Percentiles rank a stretch among this genome's conserved stretches.
Evolutionary conservation across 768 basidiomycete genomes (phyloP).

Genomic region (Suillus discolor): DNA sequence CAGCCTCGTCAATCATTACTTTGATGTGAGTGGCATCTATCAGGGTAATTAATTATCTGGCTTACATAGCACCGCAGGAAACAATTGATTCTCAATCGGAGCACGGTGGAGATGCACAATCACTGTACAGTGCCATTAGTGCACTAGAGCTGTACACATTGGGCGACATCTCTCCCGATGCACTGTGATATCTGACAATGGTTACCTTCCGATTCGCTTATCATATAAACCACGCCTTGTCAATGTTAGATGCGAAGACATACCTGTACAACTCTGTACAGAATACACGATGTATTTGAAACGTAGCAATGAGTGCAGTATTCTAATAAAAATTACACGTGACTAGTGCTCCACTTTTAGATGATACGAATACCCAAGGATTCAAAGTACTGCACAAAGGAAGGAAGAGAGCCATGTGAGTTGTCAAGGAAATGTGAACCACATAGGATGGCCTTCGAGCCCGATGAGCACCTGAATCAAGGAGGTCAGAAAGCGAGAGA

Average conservation of each 20-base stretch:
- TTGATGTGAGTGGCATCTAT: constrained; percentile 65
- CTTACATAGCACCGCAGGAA: constrained; percentile 47
- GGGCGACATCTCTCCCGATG: constrained; percentile 73
- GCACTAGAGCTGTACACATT: constrained; percentile 56
- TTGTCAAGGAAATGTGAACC: constrained; percentile 12
- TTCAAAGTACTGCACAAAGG: constrained; percentile 9
- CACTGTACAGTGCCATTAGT: constrained; percentile 63
- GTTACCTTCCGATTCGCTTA: too few species aligned
- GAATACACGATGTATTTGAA: constrained; percentile 27
- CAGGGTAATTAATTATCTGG: not conserved
- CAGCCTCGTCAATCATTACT: constrained; percentile 87
- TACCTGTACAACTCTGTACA: not conserved
- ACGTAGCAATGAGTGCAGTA: constrained; percentile 38
- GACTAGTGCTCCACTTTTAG: constrained; percentile 37
- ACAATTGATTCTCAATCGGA: constrained; percentile 74
- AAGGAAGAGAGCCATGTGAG: constrained; percentile 16
- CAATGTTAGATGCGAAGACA: not conserved
- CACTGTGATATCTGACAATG: constrained; percentile 42
- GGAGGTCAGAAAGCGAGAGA: constrained; percentile 23
- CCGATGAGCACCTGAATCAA: constrained; percentile 13
- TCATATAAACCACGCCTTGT: constrained; percentile 4
- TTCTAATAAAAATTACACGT: constrained; percentile 38
- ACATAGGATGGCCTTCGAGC: constrained; percentile 9
- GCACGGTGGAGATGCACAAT: constrained; percentile 70
- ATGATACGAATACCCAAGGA: constrained; percentile 24